Evolutionary conservation across 345 rosid genomes (phyloP).

Genomic region (Eucalyptus decipiens): DNA sequence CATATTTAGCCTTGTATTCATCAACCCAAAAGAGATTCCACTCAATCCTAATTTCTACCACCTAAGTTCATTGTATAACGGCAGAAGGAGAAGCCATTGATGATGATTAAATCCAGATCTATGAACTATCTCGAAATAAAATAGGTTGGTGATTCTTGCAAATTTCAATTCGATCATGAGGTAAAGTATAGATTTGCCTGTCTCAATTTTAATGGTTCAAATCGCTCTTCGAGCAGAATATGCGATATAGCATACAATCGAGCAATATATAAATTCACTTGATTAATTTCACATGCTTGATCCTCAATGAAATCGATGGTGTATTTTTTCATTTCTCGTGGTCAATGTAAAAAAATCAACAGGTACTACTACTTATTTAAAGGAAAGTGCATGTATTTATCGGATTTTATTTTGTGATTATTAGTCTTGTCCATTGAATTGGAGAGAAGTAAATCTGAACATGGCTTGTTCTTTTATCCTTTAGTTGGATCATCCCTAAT

Average conservation of each 20-base stretch:
- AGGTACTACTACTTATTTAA: neutral
- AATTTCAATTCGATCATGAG: neutral
- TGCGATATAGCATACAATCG: accelerated
- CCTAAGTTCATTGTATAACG: no score
- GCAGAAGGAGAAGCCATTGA: no score
- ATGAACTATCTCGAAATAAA: no score
- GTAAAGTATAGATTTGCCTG: accelerated
- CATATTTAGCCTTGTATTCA: neutral
- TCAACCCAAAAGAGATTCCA: neutral
- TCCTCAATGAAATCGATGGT: neutral
- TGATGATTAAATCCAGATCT: neutral
- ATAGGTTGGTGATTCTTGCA: neutral
- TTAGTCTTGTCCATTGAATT: neutral
- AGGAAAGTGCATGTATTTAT: neutral
- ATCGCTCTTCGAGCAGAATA: accelerated
- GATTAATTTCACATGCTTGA: neutral
- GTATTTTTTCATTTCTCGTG: no score
- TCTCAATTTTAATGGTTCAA: neutral
- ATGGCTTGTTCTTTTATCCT: neutral
- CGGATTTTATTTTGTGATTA: neutral
- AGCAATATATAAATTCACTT: no score
- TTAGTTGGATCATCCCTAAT: neutral
- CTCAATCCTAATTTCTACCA: no score
- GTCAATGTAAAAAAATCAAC: neutral
- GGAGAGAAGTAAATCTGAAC: neutral